These are phyloP conservation scores for Neoboletus magnificus DNA, from an alignment of 768 basidiomycete species.

Conservation along the genomic window DNA sequence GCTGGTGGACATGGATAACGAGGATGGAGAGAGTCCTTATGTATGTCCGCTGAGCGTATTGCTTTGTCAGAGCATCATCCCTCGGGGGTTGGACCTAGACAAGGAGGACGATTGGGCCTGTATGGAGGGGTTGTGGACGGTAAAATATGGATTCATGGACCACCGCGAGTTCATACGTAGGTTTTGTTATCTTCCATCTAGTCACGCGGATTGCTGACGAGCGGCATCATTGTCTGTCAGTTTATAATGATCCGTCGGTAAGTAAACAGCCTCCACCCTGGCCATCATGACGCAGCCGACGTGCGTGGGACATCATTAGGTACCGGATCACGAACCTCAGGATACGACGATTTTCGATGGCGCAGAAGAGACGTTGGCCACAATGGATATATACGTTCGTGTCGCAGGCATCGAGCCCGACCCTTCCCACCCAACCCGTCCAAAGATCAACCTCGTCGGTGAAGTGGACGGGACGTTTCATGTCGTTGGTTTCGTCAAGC, in stretches of 20 bases:
- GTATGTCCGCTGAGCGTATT: slow-evolving; percentile 46
- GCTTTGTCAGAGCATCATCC: slow-evolving; percentile 50
- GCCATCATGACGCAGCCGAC: neutral
- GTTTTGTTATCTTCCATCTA: slow-evolving; percentile 19
- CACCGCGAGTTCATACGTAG: slow-evolving; percentile 62
- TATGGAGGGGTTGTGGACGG: slow-evolving; percentile 55
- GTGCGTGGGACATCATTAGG: slow-evolving; percentile 14
- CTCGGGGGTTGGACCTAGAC: slow-evolving; percentile 35
- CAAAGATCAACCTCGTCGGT: slow-evolving; percentile 53
- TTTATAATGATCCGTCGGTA: slow-evolving; percentile 45
- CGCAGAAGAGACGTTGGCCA: slow-evolving; percentile 49
- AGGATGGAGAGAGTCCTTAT: slow-evolving; percentile 32
- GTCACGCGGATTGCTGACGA: slow-evolving; percentile 3
- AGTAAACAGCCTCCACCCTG: neutral
- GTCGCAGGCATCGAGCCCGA: slow-evolving; percentile 43
- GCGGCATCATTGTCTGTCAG: slow-evolving; percentile 24
- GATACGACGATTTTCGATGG: slow-evolving; percentile 50
- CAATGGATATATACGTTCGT: slow-evolving; percentile 44
- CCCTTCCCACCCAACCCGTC: slow-evolving; percentile 46
- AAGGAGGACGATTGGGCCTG: slow-evolving; percentile 34
- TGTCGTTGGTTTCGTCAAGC: slow-evolving; percentile 51
- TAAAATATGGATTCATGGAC: slow-evolving; percentile 67
- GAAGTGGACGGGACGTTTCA: slow-evolving; percentile 47
- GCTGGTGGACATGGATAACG: slow-evolving; percentile 39
- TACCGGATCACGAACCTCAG: slow-evolving; percentile 32